Evolutionary conservation across 768 basidiomycete genomes (phyloP).

Genomic region (Mycena indigotica): DNA sequence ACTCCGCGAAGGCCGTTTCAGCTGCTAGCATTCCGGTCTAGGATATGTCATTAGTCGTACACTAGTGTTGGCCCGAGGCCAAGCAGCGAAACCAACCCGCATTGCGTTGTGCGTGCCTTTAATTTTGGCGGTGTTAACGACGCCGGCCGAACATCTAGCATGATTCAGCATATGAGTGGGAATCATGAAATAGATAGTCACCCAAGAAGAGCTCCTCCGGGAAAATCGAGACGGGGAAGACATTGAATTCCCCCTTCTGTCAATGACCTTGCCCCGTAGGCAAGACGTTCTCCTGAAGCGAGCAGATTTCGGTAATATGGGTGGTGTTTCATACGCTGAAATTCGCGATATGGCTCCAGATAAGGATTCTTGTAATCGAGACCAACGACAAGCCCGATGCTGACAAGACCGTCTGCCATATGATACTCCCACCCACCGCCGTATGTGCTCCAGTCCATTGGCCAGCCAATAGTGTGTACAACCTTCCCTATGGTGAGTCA

Average conservation of each 20-base stretch:
- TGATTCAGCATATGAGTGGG: too few relatives aligned
- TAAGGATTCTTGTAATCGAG: conserved; percentile 95
- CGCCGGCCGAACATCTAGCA: conserved; percentile 88
- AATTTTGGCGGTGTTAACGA: conserved; percentile 96
- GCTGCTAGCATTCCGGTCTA: conserved; percentile 96
- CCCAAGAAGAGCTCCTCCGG: conserved; percentile 92
- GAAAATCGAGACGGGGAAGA: conserved; percentile 82
- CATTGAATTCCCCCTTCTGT: conserved; percentile 96
- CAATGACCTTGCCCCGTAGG: conserved; percentile 86
- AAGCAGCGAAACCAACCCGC: conserved; percentile 43
- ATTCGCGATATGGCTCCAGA: conserved; percentile 86
- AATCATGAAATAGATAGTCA: too few relatives aligned
- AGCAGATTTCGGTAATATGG: conserved; percentile 86
- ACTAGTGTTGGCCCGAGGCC: not conserved
- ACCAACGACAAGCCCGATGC: conserved; percentile 88
- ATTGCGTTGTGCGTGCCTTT: conserved; percentile 99
- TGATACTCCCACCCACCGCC: conserved; percentile 97
- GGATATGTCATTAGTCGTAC: not conserved
- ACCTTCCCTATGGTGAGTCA: conserved; percentile 49
- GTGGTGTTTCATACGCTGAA: conserved; percentile 95
- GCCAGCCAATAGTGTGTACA: conserved; percentile 96
- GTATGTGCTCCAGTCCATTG: conserved; percentile 78
- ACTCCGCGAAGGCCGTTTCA: conserved; percentile 74
- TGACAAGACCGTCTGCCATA: conserved; percentile 90
- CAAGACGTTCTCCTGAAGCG: conserved; percentile 64